Evolutionary conservation across 1,139 yeast species (phyloP), one percentile per base, ranked within the genome.

Genomic region (Protomyces lactucae-debilis): DNA sequence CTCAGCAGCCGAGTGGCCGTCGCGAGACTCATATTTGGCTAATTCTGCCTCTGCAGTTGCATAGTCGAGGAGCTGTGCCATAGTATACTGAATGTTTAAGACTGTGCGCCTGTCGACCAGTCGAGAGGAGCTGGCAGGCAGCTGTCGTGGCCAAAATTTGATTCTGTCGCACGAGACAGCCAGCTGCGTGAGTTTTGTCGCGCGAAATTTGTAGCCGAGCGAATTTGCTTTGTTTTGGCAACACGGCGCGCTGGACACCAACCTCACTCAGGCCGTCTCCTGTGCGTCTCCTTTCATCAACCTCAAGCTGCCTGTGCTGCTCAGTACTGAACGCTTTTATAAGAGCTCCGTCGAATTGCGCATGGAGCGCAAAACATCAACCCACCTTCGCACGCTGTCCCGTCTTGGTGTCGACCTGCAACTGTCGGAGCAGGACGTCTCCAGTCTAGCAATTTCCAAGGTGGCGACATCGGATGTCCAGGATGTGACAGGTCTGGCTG

Each of bases 1-100:
- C 71, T 88, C 83, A 67, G 83, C 80, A 73, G 88, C 87, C 70
- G 89, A 86, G 71, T 93, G 83, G 69, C 99, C 99, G 77, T 93
- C 99, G 75, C 83, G 85, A 72, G 80, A 76, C 68, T 82, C 71
- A 81, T 89, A 92, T 70, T 83, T 77, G 69, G 82, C 78, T 71
- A 93, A 82, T 75, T 80, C 80, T 68, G 85, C 83, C 68, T 86
- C 73, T 70, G 97, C 97, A 28, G 67, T 55, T 39, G 55, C 52
- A 60, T 61, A 54, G 60, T 69, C 68, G 60, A 63, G 48, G 16
- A 43, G 18, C 12, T 51, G 21, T 6, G 65, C 18, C 66, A 64
- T 64, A n/a, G 32, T 28, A 28, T 28, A 28, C 32, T 25, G 48
- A 21, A 16, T 8, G 25, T 28, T 18, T 5, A 23, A 16, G 21